phyloP scores from a whole-genome alignment of 2,329 filamentous ascomycete genomes.

The Fusarium buharicum region DNA sequence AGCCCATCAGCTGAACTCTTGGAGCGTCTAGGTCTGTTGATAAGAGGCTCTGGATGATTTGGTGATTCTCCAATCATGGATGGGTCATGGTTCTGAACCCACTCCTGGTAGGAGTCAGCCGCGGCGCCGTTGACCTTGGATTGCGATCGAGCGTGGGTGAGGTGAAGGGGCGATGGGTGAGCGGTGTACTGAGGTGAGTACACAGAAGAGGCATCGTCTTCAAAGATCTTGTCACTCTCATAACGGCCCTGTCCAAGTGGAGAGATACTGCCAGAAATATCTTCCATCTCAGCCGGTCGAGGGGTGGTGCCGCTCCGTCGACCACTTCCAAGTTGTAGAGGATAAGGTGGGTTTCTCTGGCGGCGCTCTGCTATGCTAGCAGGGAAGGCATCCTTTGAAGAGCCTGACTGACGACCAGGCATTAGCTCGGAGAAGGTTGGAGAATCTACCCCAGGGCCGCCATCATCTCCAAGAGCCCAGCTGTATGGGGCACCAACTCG shows the following conservation, averaged over 20 bases:
- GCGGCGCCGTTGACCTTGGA: conserved; percentile 35
- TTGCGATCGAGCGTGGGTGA: conserved; percentile 33
- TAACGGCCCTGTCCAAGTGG: conserved; percentile 41
- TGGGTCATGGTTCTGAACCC: conserved; percentile 40
- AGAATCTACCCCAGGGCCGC: conserved; percentile 28
- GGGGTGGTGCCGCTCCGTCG: conserved; percentile 11
- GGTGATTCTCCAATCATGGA: conserved; percentile 31
- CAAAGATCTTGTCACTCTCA: conserved; percentile 14
- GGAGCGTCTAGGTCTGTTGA: conserved; percentile 43
- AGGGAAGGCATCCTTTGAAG: conserved; percentile 24
- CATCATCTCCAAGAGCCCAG: conserved; percentile 22
- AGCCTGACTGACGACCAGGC: conserved; percentile 38
- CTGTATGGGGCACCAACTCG: conserved; percentile 8
- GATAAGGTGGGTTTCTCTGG: conserved; percentile 42
- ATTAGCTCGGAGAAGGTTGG: conserved; percentile 50
- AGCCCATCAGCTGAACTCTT: conserved; percentile 46
- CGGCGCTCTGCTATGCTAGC: conserved; percentile 48
- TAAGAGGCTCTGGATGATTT: conserved; percentile 20
- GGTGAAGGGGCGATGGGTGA: conserved; percentile 38
- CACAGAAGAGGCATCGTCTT: conserved; percentile 37
- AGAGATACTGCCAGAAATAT: conserved; percentile 41
- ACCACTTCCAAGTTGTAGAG: conserved; percentile 40
- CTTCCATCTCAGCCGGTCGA: conserved; percentile 33
- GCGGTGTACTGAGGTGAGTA: conserved; percentile 41
- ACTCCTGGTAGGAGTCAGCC: conserved; percentile 43